Evolutionary conservation across 2,329 filamentous ascomycete genomes (phyloP), one percentile per base, ranked within the genome.

Genomic region (Rhinocladiella similis): DNA sequence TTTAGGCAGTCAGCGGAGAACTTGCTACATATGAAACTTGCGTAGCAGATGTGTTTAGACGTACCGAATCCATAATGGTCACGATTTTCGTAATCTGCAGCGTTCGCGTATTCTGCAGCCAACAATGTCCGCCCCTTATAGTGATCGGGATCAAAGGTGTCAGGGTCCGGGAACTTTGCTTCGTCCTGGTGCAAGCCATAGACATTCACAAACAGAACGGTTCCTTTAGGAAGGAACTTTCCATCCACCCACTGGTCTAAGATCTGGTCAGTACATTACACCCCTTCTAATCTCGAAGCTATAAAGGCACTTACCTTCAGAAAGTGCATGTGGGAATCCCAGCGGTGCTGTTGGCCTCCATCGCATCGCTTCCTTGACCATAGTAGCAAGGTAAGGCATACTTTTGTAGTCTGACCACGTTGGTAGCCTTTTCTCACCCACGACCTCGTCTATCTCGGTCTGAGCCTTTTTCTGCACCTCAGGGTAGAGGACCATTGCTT

Each of bases 181-280:
- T 70, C 69, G 53, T 77, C 75, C 53, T 72, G 68, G 48, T 76
- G 72, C 38, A 79, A 75, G 1, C 68, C 70, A 73, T 75, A 77
- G 1, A 71, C 71, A 58, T 78, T 78, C 10, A 70, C 70, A 1
- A 78, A 52, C 0, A 83, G 66, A 0, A 72, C 75, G 0, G 79
- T 80, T 0, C 75, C 78, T 2, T 73, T 71, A 1, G 80, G 52
- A 1, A 54, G 77, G 20, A 82, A 78, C 10, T 72, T 67, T 59
- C 76, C 80, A n/a, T 76, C 77, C 42, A 74, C 71, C 61, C 77
- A 81, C 10, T 67, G 64, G 54, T 82, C 79, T 58, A 35, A n/a
- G n/a, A n/a, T n/a, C n/a, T n/a, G n/a, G n/a, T n/a, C n/a, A n/a
- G n/a, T n/a, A n/a, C n/a, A n/a, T n/a, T n/a, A n/a, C n/a, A n/a